Conservation (phyloP, 176 grass and related monocot genomes). For the Avena sativa region DNA sequence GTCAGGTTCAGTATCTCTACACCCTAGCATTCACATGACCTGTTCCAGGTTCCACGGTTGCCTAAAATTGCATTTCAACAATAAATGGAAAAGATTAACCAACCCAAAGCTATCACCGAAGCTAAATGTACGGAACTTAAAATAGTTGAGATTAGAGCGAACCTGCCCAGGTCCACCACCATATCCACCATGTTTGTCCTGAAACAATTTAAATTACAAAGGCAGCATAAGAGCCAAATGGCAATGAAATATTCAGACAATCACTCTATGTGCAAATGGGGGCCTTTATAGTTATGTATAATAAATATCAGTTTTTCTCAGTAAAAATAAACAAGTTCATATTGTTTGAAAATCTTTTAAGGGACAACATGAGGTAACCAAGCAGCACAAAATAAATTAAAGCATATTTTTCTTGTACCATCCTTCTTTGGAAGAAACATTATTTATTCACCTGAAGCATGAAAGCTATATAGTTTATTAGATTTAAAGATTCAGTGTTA, state of each 20-base stretch:
- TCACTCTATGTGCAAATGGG: background rate
- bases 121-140: conserved; percentile 27
- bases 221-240: conserved; percentile 32
- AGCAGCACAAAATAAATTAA: conserved; percentile 11
- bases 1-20: background rate
- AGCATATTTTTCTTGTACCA: background rate
- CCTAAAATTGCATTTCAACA: conserved; percentile 4
- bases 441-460: background rate
- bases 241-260: conserved; percentile 7
- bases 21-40: background rate
- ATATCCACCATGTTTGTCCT: conserved; percentile 96
- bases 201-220: conserved; percentile 43
- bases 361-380: background rate
- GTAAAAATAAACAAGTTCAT: background rate
- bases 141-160: conserved; percentile 41
- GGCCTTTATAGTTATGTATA: background rate
- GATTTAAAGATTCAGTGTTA: background rate
- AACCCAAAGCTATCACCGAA: conserved; percentile 35
- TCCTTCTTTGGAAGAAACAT: background rate
- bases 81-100: background rate
- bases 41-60: background rate
- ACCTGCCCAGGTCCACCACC: conserved; percentile 95
- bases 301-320: background rate
- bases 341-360: background rate
- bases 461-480: background rate